Evolutionary conservation across 768 basidiomycete genomes (phyloP).

Genomic region (Xanthoconium purpureum): DNA sequence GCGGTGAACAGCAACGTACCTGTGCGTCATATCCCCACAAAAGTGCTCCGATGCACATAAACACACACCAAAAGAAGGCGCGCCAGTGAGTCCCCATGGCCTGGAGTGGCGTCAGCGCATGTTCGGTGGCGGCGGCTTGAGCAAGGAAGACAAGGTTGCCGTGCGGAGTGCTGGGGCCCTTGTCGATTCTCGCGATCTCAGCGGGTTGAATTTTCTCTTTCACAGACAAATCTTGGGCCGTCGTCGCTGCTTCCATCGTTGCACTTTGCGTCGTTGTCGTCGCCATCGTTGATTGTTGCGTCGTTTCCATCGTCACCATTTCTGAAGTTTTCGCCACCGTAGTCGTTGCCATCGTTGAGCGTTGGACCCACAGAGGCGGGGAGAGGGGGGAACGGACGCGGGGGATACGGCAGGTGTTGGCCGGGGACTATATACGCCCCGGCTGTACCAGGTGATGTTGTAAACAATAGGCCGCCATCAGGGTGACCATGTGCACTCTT

Average conservation of each 20-base stretch:
- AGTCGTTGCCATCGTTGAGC: no score
- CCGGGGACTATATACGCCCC: no score
- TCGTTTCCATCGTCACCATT: no score
- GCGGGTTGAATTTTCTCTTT: constrained; percentile 10
- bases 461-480: no score
- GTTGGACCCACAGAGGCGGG: no score
- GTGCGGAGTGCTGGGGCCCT: background rate
- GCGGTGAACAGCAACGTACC: constrained; percentile 7
- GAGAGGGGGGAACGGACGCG: no score
- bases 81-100: constrained; percentile 27
- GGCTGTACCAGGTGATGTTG: no score
- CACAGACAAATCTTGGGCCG: no score
- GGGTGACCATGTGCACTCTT: no score
- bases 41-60: constrained; percentile 24
- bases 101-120: constrained; percentile 16
- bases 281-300: constrained; percentile 1
- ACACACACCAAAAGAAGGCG: constrained; percentile 24
- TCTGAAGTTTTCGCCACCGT: no score
- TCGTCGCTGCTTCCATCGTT: no score
- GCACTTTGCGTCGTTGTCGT: background rate
- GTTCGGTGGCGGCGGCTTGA: constrained; percentile 20
- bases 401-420: no score
- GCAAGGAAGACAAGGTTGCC: constrained; percentile 21
- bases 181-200: constrained; percentile 8
- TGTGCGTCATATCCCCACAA: constrained; percentile 27